Base-by-base conservation (phyloP, 2,329 filamentous ascomycete genomes). In the Aspergillus oerlinghausenensis region DNA sequence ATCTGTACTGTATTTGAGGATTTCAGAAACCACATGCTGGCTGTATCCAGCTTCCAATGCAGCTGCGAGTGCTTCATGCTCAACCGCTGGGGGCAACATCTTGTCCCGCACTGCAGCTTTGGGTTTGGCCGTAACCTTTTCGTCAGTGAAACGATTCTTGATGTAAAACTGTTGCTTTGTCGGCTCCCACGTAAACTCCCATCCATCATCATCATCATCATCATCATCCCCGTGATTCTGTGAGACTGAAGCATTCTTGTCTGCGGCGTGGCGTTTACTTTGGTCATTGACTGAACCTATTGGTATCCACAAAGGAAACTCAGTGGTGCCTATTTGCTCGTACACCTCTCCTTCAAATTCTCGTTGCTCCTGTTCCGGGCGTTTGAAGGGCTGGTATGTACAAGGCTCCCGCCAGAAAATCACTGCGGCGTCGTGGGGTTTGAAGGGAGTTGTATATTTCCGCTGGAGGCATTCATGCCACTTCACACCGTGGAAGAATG, bases 41-140 rank as follows among this genome's bases (percentile, higher is more conserved):
- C 35, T 52, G 49, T 55, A 58, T 52, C 56, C 52, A 40, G 50
- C 38, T 58, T 58, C 11, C 35, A 58, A 42, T 19, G 52, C 52
- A 35, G 56, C 52, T 28, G 26, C 56, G 21, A 58, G 50, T 28
- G 49, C 56, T 32, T 49, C 26, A 52, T 48, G 38, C 40, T 43
- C 52, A 45, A 42, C n/a, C 14, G 21, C 45, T n/a, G 26, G 19
- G 45, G 51, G 23, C 14, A 38, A 25, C 26, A 25, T 55, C 49
- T 50, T 28, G 23, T 38, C 32, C 19, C 3, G 28, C 21, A 17
- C 48, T 21, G 28, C 21, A 54, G 51, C 45, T 50, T 51, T 26
- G 25, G 19, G 55, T 29, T 51, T 43, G 10, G 56, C 56, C 29
- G n/a, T 17, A 43, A 42, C 52, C 25, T 19, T 58, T 38, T 58